Percentiles rank a stretch among this genome's conserved stretches.
These are phyloP conservation scores for Tetrahymena elliotti DNA, from an alignment of 73 alveolate species.

Conservation along the genomic window DNA sequence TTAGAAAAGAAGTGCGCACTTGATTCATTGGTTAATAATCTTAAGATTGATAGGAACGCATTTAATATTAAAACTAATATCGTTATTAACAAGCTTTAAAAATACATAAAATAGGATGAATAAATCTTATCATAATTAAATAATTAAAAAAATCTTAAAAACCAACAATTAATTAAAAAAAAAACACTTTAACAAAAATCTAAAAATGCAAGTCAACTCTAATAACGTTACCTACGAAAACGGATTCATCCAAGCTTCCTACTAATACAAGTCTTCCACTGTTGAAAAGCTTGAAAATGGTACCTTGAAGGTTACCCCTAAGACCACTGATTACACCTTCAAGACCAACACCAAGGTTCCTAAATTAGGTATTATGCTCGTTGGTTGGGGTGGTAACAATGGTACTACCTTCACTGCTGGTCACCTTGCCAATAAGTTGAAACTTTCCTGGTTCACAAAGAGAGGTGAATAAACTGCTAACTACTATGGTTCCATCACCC, in stretches of 20 bases:
- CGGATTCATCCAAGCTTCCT: slow-evolving; percentile 30
- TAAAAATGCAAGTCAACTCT: slow-evolving; percentile 35
- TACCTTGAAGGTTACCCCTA: slow-evolving; percentile 35
- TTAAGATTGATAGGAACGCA: not conserved
- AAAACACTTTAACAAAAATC: not conserved
- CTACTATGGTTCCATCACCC: slow-evolving; percentile 87
- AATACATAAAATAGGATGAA: not conserved
- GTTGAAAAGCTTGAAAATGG: slow-evolving; percentile 24
- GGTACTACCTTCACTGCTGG: slow-evolving; percentile 93
- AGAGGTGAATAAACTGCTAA: slow-evolving; percentile 77
- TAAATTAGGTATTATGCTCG: slow-evolving; percentile 88
- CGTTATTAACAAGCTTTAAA: not conserved
- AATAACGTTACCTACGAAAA: slow-evolving; percentile 17
- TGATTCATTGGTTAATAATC: not conserved
- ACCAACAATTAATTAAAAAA: not conserved
- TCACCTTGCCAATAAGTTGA: slow-evolving; percentile 65
- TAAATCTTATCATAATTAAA: not conserved
- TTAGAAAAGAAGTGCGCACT: not conserved
- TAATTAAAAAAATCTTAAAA: not conserved
- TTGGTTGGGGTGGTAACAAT: slow-evolving; percentile 95
- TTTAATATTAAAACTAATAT: not conserved
- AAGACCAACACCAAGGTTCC: slow-evolving; percentile 76
- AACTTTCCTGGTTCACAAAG: slow-evolving; percentile 83
- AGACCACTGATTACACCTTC: slow-evolving; percentile 22
- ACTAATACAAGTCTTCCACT: slow-evolving; percentile 30